phyloP scores from a whole-genome alignment of 2,329 filamentous ascomycete genomes.

The Verticillium alfalfae region DNA sequence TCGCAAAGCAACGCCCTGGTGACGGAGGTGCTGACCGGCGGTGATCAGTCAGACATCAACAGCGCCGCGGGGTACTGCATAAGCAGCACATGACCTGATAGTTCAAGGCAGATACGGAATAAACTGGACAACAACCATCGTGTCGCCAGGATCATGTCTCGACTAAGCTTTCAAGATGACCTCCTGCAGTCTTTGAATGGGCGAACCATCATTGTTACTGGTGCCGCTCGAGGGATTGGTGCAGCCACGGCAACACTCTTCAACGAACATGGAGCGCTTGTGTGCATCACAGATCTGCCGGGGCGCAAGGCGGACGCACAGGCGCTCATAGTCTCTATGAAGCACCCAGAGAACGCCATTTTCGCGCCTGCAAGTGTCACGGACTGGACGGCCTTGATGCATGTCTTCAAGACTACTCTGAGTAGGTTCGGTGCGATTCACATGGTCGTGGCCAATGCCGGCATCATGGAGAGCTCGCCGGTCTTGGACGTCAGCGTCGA shows the following conservation, averaged over 20 bases:
- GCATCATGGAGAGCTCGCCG: constrained; percentile 50
- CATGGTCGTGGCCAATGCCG: constrained; percentile 52
- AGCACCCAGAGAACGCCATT: neutral
- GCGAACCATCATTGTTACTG: constrained; percentile 7
- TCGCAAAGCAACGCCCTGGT: no score
- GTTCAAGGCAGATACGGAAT: no score
- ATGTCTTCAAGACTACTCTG: constrained; percentile 37
- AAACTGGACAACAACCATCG: no score
- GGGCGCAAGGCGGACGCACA: neutral
- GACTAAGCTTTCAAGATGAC: neutral
- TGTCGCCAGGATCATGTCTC: neutral
- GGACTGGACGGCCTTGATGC: constrained; percentile 1
- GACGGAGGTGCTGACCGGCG: no score
- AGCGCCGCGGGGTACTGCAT: no score
- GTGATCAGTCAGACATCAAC: no score
- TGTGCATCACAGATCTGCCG: constrained; percentile 1
- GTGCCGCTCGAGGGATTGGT: constrained; percentile 7
- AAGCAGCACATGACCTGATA: no score
- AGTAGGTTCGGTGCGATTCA: constrained; percentile 44
- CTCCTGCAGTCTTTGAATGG: neutral
- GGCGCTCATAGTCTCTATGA: neutral
- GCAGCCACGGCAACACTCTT: constrained; percentile 1
- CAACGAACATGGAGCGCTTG: constrained; percentile 3
- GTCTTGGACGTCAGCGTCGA: constrained; percentile 50
- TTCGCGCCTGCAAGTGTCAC: constrained; percentile 1